Base-by-base conservation (phyloP, 192 early-diverging fungal species). In the Linnemannia elongata region DNA sequence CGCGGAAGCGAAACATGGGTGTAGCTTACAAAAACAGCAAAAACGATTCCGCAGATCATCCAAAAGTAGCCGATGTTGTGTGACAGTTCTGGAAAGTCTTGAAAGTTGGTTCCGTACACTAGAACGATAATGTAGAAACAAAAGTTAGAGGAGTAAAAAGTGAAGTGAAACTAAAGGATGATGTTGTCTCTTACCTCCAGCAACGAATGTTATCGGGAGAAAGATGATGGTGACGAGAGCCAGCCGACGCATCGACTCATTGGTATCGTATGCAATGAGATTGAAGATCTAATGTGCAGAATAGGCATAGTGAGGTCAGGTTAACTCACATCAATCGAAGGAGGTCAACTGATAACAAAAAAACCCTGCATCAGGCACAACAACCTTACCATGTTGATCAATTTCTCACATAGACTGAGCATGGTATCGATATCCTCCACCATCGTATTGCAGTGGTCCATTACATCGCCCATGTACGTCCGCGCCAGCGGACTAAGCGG, bases 131-230 rank as follows among this genome's bases (percentile, higher is more conserved):
- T 72, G 24, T 22, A 52, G 17, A 22, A 5, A n/a, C n/a, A 17
- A 18, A 49, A 17, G 12, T 49, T 18, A 49, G 17, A 18, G 22
- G 17, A 17, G 39, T 24, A 47, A 79, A 41, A 36, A 80, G 78
- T 13, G 12, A 12, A 2, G 49, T 22, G 20, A 17, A 18, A 52
- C 0, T 17, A 71, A 39, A 35, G 20, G n/a, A 4, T 5, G 18
- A 30, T 30, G 6, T 24, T 20, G 18, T 4, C 15, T 39, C 20
- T 57, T 88, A 90, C 79, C 85, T 68, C 90, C 90, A 22, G 90
- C 90, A 27, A 91, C 44, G 57, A 91, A 91, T 24, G 90, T 91
- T 27, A 91, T 91, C 3, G 90, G 91, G 1, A 91, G 73, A 69
- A 91, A 90, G 42, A 91, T 49, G 38, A 90, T 68, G 72, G 78